Conservation (phyloP, 768 basidiomycete species). For the Phaeotremella fagi region DNA sequence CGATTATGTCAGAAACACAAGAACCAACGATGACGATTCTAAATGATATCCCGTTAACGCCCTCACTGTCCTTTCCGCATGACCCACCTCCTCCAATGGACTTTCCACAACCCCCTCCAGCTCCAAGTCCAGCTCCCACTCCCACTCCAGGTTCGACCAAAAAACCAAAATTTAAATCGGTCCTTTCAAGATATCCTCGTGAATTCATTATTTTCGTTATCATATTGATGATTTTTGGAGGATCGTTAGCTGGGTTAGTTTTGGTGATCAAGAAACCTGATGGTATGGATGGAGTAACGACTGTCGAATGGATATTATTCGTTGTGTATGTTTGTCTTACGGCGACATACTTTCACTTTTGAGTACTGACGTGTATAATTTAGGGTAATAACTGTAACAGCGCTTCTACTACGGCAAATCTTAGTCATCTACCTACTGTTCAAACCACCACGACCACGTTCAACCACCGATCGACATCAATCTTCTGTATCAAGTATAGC, state of each 20-base stretch:
- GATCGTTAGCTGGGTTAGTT: neutral
- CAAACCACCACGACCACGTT: neutral
- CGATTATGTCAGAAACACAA: too few relatives aligned
- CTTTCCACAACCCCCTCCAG: too few relatives aligned
- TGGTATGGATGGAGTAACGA: neutral
- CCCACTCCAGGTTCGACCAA: too few relatives aligned
- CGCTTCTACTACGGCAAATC: slow-evolving; percentile 2
- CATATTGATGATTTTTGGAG: neutral
- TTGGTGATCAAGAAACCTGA: neutral
- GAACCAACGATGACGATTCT: too few relatives aligned
- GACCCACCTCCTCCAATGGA: too few relatives aligned
- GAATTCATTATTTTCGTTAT: neutral
- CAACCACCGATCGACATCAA: neutral
- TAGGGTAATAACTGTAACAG: neutral
- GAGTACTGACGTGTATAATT: neutral
- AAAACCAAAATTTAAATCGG: neutral
- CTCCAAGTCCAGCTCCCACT: too few relatives aligned
- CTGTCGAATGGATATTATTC: neutral
- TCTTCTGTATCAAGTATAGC: neutral
- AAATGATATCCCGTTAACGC: too few relatives aligned
- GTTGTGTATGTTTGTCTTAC: neutral
- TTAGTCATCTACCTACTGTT: neutral
- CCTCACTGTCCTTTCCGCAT: too few relatives aligned
- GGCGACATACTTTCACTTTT: neutral
- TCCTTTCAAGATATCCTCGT: neutral